Evolutionary conservation across 1,139 yeast species (phyloP).

Genomic region (Lodderomyces elongisporus): DNA sequence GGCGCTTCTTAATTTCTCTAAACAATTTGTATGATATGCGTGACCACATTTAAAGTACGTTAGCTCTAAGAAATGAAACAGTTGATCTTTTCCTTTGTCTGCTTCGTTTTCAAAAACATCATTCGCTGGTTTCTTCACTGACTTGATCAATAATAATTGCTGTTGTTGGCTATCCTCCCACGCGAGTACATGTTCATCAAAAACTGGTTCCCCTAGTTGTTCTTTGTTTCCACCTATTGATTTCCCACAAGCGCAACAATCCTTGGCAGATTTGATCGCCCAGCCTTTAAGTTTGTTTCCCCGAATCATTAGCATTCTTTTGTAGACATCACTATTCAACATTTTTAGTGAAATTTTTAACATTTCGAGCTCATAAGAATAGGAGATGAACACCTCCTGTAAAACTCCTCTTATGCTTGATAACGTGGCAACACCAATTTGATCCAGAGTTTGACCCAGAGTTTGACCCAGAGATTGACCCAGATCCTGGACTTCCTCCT

Average conservation of each 20-base stretch:
- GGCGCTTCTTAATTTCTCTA: slow-evolving; percentile 22
- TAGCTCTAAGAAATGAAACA: slow-evolving; percentile 19
- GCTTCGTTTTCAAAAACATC: too few relatives aligned
- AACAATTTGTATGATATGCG: slow-evolving; percentile 63
- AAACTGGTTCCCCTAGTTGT: slow-evolving; percentile 28
- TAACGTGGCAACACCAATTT: slow-evolving; percentile 30
- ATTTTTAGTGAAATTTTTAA: slow-evolving; percentile 49
- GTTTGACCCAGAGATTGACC: too few relatives aligned
- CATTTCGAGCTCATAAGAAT: slow-evolving; percentile 58
- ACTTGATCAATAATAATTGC: slow-evolving; percentile 6
- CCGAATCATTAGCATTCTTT: slow-evolving; percentile 37
- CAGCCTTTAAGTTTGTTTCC: slow-evolving; percentile 51
- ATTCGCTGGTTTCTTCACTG: slow-evolving; percentile 1
- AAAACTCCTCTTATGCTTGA: slow-evolving; percentile 59
- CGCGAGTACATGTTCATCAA: slow-evolving; percentile 34
- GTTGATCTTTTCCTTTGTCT: slow-evolving; percentile 1
- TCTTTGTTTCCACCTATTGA: slow-evolving; percentile 49
- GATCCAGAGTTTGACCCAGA: slow-evolving; percentile 13
- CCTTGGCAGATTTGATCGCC: slow-evolving; percentile 43
- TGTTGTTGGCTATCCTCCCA: slow-evolving; percentile 41
- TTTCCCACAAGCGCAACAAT: slow-evolving; percentile 70
- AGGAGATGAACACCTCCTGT: slow-evolving; percentile 59
- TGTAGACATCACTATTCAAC: slow-evolving; percentile 50
- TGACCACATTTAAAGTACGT: slow-evolving; percentile 46
- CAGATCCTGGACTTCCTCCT: slow-evolving; percentile 13